Conservation (phyloP, 805 yeast genomes). For the Saccharomycopsis synnaedendra region DNA sequence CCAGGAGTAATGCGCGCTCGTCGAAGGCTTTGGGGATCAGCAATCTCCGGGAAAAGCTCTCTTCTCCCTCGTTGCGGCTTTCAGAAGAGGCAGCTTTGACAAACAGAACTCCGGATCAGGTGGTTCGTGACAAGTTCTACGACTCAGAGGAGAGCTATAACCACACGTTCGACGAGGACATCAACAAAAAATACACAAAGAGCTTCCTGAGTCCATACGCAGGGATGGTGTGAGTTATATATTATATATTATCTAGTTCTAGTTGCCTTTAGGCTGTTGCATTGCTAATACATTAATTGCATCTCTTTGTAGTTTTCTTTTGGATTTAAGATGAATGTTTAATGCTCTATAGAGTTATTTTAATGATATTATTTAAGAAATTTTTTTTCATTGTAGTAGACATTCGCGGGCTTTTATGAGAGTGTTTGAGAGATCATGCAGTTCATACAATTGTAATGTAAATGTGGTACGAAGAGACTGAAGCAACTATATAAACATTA, state of each 20-base stretch:
- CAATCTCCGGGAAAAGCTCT: background rate
- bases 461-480: no score
- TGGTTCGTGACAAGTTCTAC: conserved; percentile 10
- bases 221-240: background rate
- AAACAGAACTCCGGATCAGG: conserved; percentile 8
- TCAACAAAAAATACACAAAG: background rate
- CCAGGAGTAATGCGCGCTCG: background rate
- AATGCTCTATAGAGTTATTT: no score
- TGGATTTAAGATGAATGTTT: no score
- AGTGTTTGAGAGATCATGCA: no score
- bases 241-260: background rate
- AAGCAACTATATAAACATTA: no score
- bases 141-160: conserved; percentile 13
- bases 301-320: background rate
- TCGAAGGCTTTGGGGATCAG: conserved; percentile 14
- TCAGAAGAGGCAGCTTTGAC: conserved; percentile 5
- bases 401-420: no score
- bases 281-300: background rate
- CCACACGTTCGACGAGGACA: conserved; percentile 8
- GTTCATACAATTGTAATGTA: no score
- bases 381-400: no score
- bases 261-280: background rate
- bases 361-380: no score
- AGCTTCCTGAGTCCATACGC: conserved; percentile 3
- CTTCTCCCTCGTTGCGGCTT: background rate